Percentiles rank a stretch among this genome's conserved stretches.
phyloP scores from a whole-genome alignment of 148 eudicot species.

The Persicaria maculosa region DNA sequence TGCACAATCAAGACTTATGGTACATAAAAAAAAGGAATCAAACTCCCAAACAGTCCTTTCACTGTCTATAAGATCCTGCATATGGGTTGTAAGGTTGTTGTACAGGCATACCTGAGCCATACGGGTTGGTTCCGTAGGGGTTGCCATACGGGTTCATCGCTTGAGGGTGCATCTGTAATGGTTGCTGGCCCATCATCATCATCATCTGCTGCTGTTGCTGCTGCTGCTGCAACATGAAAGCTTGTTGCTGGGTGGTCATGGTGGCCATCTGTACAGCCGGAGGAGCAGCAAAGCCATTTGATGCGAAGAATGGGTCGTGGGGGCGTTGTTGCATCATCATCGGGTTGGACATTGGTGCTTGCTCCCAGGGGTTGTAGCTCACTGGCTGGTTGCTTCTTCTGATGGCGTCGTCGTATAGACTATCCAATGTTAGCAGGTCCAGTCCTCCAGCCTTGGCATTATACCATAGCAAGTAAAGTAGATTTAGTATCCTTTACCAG shows the following conservation, averaged over 20 bases:
- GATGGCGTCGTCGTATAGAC: conserved; percentile 89
- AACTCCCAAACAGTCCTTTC: background rate
- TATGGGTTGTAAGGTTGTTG: conserved; percentile 79
- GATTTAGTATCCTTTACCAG: background rate
- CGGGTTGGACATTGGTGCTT: conserved; percentile 35
- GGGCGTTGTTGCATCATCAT: conserved; percentile 40
- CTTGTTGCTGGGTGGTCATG: conserved; percentile 71
- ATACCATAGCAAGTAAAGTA: background rate
- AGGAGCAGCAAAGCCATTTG: conserved; percentile 55
- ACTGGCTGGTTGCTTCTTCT: conserved; percentile 70
- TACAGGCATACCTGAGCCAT: conserved; percentile 38
- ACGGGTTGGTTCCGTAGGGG: conserved; percentile 41
- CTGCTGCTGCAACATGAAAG: conserved; percentile 53
- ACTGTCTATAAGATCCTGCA: conserved; percentile 43
- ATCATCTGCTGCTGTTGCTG: conserved; percentile 31
- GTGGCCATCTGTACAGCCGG: conserved; percentile 70
- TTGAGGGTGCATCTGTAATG: conserved; percentile 53
- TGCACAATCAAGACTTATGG: conserved; percentile 10
- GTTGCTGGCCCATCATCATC: conserved; percentile 49
- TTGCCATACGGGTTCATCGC: conserved; percentile 39
- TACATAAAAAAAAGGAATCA: background rate
- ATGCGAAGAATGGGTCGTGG: conserved; percentile 65
- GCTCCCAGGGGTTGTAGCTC: conserved; percentile 91
- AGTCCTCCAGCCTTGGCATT: conserved; percentile 68
- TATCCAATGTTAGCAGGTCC: conserved; percentile 79